These are phyloP conservation scores for Podila minutissima DNA, from an alignment of 192 early-diverging fungal genomes.

Conservation along the genomic window DNA sequence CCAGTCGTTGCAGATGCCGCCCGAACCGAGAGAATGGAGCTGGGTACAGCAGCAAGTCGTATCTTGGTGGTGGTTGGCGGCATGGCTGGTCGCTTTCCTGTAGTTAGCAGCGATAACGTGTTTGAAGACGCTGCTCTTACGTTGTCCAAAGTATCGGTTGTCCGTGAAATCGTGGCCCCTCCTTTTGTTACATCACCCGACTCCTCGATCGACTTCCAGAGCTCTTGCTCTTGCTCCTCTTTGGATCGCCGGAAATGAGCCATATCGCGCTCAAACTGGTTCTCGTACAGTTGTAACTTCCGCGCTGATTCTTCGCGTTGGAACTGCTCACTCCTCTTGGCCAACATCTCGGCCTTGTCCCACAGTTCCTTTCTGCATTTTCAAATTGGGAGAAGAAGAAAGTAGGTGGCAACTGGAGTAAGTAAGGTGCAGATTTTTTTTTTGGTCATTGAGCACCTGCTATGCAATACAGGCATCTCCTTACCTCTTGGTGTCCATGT, in stretches of 20 bases:
- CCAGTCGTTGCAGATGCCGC: neutral
- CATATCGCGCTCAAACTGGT: conserved; percentile 46
- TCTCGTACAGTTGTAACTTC: conserved; percentile 31
- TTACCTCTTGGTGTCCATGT: conserved; percentile 45
- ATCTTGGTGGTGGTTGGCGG: neutral
- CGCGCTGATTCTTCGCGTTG: conserved; percentile 40
- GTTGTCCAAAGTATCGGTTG: neutral
- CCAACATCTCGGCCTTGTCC: conserved; percentile 43
- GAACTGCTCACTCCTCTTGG: conserved; percentile 30
- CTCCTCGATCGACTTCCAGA: conserved; percentile 5
- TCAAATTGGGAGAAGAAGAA: neutral
- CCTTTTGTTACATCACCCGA: neutral
- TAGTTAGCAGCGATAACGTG: too few species aligned
- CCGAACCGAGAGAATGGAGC: neutral
- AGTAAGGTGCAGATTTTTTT: too few species aligned
- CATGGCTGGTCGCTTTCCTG: neutral
- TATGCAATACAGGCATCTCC: neutral
- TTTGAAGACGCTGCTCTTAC: too few species aligned
- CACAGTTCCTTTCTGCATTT: conserved; percentile 26
- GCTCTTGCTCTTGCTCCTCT: conserved; percentile 23
- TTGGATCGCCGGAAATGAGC: conserved; percentile 26
- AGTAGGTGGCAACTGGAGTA: neutral
- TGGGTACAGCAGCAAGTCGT: neutral
- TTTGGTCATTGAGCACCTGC: neutral
- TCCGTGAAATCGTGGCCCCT: neutral